These are phyloP conservation scores for Toxicodendron radicans DNA, from an alignment of 345 rosid species.

Conservation along the genomic window DNA sequence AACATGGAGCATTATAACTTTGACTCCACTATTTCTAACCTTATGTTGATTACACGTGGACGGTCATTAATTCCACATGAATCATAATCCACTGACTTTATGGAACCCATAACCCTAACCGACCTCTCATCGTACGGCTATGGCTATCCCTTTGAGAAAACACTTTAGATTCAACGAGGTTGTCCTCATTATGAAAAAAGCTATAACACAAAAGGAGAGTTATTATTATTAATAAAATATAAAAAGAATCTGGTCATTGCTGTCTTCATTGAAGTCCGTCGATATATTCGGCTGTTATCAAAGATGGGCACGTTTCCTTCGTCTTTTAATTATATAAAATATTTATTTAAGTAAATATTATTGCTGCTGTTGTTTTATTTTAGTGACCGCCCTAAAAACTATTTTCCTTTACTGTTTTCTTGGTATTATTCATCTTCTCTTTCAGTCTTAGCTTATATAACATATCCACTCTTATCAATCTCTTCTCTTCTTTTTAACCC, in stretches of 20 bases:
- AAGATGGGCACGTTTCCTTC: conserved; percentile 30
- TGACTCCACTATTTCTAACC: not conserved
- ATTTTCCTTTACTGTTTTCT: conserved; percentile 7
- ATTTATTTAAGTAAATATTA: not conserved
- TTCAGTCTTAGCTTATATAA: not conserved
- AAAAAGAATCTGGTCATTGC: conserved; percentile 29
- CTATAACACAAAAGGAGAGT: not conserved
- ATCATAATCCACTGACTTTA: too few relatives aligned
- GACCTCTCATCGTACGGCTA: not conserved
- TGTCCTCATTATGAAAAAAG: not conserved
- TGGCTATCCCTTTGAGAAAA: not conserved
- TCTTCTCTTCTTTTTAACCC: not conserved
- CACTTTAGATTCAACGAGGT: not conserved
- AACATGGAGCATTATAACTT: not conserved
- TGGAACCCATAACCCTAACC: not conserved
- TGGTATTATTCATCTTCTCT: not conserved
- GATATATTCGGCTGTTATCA: conserved; percentile 22
- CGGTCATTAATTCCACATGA: not conserved
- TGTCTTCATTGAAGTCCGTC: conserved; percentile 32
- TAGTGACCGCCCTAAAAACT: conserved; percentile 35
- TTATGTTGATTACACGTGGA: not conserved
- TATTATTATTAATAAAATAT: too few relatives aligned
- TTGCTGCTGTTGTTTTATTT: not conserved
- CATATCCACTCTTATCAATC: not conserved
- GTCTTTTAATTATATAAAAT: not conserved